A percentile compares a stretch with the other conserved stretches of the same genome.
These are phyloP conservation scores for Powellomyces hirtus DNA, from an alignment of 192 early-diverging fungal genomes.

Conservation along the genomic window DNA sequence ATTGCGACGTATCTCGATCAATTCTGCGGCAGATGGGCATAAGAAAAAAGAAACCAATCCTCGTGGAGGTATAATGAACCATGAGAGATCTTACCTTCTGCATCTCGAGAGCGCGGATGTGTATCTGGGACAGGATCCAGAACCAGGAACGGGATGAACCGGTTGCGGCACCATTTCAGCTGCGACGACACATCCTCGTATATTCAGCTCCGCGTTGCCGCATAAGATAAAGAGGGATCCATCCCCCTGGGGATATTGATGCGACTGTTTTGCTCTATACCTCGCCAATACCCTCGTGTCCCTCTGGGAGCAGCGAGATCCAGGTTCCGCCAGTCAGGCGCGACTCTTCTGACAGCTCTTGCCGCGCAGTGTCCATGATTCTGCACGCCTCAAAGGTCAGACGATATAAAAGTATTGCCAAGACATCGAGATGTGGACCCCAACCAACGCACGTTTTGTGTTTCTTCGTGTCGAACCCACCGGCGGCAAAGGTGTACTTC, in stretches of 20 bases:
- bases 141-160: slow-evolving; percentile 56
- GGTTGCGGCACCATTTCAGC: slow-evolving; percentile 60
- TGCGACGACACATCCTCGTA: slow-evolving; percentile 1
- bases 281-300: slow-evolving; percentile 50
- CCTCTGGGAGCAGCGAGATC: slow-evolving; percentile 43
- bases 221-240: not conserved
- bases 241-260: too few species aligned
- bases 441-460: slow-evolving; percentile 34
- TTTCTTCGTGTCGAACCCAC: slow-evolving; percentile 51
- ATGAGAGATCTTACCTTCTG: slow-evolving; percentile 34
- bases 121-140: slow-evolving; percentile 45
- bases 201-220: not conserved
- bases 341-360: slow-evolving; percentile 61
- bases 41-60: too few species aligned
- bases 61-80: not conserved
- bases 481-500: slow-evolving; percentile 59
- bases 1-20: slow-evolving; percentile 14
- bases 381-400: slow-evolving; percentile 13
- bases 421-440: not conserved
- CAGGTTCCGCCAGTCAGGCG: slow-evolving; percentile 48
- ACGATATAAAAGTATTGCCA: not conserved
- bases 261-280: too few species aligned
- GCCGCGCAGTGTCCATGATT: slow-evolving; percentile 46
- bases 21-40: not conserved
- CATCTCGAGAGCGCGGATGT: slow-evolving; percentile 44